A percentile compares a stretch with the other conserved stretches of the same genome.
Evolutionary conservation across 73 alveolate species (phyloP).

Genomic region (Paramecium pentaurelia): DNA sequence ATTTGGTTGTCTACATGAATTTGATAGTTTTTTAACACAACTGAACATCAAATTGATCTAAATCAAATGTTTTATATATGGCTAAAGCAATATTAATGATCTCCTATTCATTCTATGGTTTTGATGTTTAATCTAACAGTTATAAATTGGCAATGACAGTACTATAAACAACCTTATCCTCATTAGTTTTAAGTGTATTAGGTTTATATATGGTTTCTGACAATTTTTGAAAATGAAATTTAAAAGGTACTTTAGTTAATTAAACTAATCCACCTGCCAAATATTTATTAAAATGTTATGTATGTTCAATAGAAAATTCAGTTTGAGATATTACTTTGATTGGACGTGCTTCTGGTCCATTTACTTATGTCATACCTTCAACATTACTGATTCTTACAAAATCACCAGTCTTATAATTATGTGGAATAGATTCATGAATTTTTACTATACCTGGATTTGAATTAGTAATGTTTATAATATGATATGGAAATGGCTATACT

Average conservation of each 20-base stretch:
- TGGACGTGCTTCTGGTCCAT: constrained; percentile 37
- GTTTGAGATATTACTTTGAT: constrained; percentile 16
- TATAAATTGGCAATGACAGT: background rate
- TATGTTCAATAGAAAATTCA: constrained; percentile 24
- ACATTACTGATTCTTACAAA: constrained; percentile 1
- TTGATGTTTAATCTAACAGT: background rate
- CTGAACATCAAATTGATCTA: background rate
- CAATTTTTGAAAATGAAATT: background rate
- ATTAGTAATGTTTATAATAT: background rate
- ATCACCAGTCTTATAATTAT: constrained; percentile 7
- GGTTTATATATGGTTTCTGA: background rate
- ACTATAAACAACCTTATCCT: background rate
- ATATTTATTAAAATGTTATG: background rate
- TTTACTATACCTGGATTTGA: constrained; percentile 3
- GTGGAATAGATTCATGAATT: background rate
- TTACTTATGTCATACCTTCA: constrained; percentile 48
- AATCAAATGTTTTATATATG: background rate
- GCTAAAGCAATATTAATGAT: background rate
- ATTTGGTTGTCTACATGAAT: background rate
- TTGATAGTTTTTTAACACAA: background rate
- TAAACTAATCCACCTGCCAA: constrained; percentile 8
- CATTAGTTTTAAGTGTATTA: background rate
- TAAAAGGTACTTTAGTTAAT: constrained; percentile 26
- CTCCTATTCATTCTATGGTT: background rate
- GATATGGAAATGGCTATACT: constrained; percentile 26